Evolutionary conservation across 2,329 filamentous ascomycete genomes (phyloP), one percentile per base, ranked within the genome.

Genomic region (Shiraia sp.): DNA sequence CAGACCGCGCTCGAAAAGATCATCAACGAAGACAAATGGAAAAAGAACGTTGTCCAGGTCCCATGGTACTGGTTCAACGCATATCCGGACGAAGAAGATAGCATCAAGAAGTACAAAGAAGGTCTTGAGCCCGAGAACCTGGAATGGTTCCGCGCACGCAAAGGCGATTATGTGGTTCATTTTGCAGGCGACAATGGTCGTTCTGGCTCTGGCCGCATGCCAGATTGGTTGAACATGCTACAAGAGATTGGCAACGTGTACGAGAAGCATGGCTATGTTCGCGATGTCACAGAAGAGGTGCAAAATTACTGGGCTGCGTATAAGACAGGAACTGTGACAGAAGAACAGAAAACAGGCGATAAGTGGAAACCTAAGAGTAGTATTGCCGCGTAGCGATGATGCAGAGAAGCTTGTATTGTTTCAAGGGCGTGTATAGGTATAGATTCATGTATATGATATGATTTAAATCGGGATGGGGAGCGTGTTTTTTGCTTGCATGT

Each of bases 51-150:
- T 9, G 64, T 67, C 3, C 49, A 63, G 23, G 65, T 69, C 19
- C 71, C 71, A 8, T 70, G 72, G 50, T 57, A 72, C 14, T 74
- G 71, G 71, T 74, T 74, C 60, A 75, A 74, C 40, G 67, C 70
- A 1, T 74, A 72, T 34, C 48, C 49, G 13, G 65, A 71, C 36
- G 66, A 44, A 15, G 63, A 32, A 59, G 22, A 33, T 19, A 49
- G 49, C 32, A 38, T 51, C 5, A 23, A 38, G 6, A 30, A 40
- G 2, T 54, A 49, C 39, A 65, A 65, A 10, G 47, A 48, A 22
- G 65, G 68, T 30, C 67, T 68, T 41, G 66, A 71, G 47, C 71
- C 65, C 3, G 48, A 71, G 13, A 53, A 61, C 1, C 55, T 68
- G 8, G 69, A 47, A 22, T 49, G 42, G 42, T 52, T 65, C 40